Conservation (phyloP, 2,329 filamentous ascomycete species). For the Pezicula radicicola region DNA sequence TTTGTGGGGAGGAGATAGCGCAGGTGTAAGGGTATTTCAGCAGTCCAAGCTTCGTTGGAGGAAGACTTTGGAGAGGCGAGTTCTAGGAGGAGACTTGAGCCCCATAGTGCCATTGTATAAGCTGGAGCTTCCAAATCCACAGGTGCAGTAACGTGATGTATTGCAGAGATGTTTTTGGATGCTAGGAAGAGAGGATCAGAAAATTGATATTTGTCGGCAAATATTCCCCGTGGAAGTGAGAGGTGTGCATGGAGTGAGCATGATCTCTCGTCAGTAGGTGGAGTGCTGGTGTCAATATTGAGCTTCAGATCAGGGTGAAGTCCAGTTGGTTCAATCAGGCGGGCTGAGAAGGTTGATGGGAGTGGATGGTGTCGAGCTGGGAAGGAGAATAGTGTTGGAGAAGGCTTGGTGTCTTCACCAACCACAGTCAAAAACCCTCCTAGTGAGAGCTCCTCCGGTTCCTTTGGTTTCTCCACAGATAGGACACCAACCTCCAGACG, state of each 20-base stretch:
- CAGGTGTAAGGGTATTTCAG: slow-evolving; percentile 77
- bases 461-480: slow-evolving; percentile 58
- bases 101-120: slow-evolving; percentile 76
- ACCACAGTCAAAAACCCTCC: slow-evolving; percentile 77
- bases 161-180: slow-evolving; percentile 71
- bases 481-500: slow-evolving; percentile 82
- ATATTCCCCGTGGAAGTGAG: slow-evolving; percentile 76
- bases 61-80: slow-evolving; percentile 51
- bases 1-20: slow-evolving; percentile 69
- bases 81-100: slow-evolving; percentile 73
- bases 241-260: slow-evolving; percentile 79
- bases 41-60: slow-evolving; percentile 49
- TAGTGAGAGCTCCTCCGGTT: slow-evolving; percentile 73
- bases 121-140: slow-evolving; percentile 89
- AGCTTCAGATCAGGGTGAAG: slow-evolving; percentile 80
- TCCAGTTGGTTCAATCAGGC: slow-evolving; percentile 70
- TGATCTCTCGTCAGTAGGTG: slow-evolving; percentile 49
- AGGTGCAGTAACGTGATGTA: slow-evolving; percentile 69
- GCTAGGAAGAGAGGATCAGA: slow-evolving; percentile 71
- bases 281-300: slow-evolving; percentile 50
- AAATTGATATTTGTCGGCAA: slow-evolving; percentile 86
- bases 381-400: slow-evolving; percentile 79
- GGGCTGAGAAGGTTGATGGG: slow-evolving; percentile 54
- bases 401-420: slow-evolving; percentile 69
- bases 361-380: slow-evolving; percentile 70